phyloP scores from a whole-genome alignment of 2,329 filamentous ascomycete genomes.

The Diaporthe ampelina region DNA sequence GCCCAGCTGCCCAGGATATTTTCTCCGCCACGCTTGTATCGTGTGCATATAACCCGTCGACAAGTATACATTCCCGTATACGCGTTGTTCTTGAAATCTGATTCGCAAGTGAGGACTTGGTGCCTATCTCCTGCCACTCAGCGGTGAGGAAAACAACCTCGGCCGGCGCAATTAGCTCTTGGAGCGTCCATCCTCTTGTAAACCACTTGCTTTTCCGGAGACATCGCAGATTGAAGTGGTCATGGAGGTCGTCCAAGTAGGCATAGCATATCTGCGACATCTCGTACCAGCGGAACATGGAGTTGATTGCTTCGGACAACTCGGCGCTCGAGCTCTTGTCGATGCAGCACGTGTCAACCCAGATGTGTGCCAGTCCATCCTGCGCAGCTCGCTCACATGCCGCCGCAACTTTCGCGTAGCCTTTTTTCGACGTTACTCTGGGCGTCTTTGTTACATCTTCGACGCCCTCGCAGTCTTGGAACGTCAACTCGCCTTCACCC shows the following conservation, averaged over 20 bases:
- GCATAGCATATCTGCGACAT: constrained; percentile 34
- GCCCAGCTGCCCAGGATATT: constrained; percentile 28
- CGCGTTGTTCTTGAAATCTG: constrained; percentile 13
- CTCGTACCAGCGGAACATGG: constrained; percentile 39
- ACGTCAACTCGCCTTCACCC: constrained; percentile 20
- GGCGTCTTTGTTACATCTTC: constrained; percentile 1
- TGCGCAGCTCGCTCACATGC: constrained; percentile 23
- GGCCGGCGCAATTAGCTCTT: constrained; percentile 17
- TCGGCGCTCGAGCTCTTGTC: constrained; percentile 35
- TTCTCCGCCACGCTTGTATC: constrained; percentile 23
- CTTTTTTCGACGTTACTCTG: constrained; percentile 16
- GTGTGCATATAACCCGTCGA: constrained; percentile 13
- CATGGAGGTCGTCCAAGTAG: constrained; percentile 30
- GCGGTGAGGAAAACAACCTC: constrained; percentile 26
- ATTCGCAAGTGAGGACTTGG: not conserved
- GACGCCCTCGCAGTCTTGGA: constrained; percentile 17
- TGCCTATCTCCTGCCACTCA: constrained; percentile 29
- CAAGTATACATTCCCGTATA: constrained; percentile 21
- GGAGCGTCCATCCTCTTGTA: constrained; percentile 27
- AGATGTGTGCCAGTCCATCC: constrained; percentile 15
- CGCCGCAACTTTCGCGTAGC: constrained; percentile 11
- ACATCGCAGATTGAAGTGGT: constrained; percentile 17
- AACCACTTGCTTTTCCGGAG: constrained; percentile 29
- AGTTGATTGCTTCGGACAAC: constrained; percentile 36
- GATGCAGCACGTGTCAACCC: constrained; percentile 41